Percentiles rank a stretch among this genome's conserved stretches.
Conservation (phyloP, 305 asterid species). For the Plantago coronopus region DNA sequence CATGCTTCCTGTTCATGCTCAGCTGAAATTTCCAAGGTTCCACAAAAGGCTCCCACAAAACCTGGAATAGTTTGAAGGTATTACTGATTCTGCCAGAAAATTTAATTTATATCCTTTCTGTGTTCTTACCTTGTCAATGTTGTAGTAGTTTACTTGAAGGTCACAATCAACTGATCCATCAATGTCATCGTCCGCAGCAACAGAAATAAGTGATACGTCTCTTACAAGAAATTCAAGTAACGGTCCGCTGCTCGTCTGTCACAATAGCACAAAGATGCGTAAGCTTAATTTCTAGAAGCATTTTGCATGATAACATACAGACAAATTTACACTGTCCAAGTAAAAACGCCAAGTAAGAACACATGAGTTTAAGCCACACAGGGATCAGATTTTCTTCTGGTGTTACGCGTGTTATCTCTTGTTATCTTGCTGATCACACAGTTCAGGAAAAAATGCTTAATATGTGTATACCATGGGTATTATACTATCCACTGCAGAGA, state of each 20-base stretch:
- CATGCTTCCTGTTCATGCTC: constrained; percentile 54
- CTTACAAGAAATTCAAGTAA: constrained; percentile 65
- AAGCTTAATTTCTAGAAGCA: constrained; percentile 21
- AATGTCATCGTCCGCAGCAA: constrained; percentile 42
- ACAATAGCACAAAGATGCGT: constrained; percentile 23
- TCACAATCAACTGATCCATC: constrained; percentile 64
- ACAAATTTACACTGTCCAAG: constrained; percentile 11
- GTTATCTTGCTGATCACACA: no score
- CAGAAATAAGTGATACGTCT: constrained; percentile 40
- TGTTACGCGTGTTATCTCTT: no score
- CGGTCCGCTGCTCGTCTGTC: constrained; percentile 82
- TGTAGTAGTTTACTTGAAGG: constrained; percentile 85
- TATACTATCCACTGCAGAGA: no score
- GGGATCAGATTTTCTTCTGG: constrained; percentile 5
- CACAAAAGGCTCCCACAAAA: constrained; percentile 88
- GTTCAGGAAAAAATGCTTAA: no score
- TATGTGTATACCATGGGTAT: no score
- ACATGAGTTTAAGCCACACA: constrained; percentile 4
- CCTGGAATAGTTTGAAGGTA: constrained; percentile 39
- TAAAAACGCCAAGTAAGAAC: constrained; percentile 11
- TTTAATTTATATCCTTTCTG: constrained; percentile 12
- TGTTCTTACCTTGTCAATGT: constrained; percentile 73
- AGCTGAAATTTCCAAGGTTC: constrained; percentile 85
- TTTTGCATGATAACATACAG: constrained; percentile 16
- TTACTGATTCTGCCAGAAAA: constrained; percentile 21